Conservation (phyloP, 208 protist species). For the Wallacemonas sp. region DNA sequence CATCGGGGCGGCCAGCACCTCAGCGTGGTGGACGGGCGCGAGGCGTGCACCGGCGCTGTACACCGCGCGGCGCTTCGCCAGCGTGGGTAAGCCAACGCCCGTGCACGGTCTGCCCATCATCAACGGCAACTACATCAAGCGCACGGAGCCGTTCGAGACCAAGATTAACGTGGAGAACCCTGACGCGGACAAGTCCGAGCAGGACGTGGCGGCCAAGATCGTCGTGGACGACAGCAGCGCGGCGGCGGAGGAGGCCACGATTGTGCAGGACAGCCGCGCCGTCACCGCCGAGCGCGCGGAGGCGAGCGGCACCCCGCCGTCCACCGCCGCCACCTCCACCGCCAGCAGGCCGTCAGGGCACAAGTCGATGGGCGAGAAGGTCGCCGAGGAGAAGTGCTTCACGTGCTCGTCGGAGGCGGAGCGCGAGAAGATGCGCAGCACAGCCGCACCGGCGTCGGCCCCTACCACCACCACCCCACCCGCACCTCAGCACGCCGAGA, state of each 20-base stretch:
- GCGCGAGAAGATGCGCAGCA: not conserved
- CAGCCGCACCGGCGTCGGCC: no score
- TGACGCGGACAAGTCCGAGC: not conserved
- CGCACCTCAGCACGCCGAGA: not conserved
- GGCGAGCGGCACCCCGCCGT: no score
- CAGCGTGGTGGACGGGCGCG: no score
- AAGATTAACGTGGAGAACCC: constrained; percentile 1
- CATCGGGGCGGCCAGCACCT: no score
- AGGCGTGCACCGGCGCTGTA: no score
- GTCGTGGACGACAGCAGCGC: not conserved
- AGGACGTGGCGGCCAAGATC: not conserved
- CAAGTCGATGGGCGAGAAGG: constrained; percentile 1
- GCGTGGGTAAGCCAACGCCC: not conserved
- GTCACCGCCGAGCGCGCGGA: no score
- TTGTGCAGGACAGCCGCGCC: constrained; percentile 11
- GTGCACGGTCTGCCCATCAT: not conserved
- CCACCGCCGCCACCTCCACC: no score
- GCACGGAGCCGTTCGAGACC: constrained; percentile 17
- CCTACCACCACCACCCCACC: not conserved
- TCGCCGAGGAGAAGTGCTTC: not conserved
- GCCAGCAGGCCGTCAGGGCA: not conserved
- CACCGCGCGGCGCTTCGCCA: not conserved
- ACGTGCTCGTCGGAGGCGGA: constrained; percentile 4
- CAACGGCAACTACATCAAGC: constrained; percentile 19
- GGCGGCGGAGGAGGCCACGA: not conserved